Evolutionary conservation across 768 basidiomycete species (phyloP), one percentile per base, ranked within the genome.

Genomic region (Phlegmacium glaucopus): DNA sequence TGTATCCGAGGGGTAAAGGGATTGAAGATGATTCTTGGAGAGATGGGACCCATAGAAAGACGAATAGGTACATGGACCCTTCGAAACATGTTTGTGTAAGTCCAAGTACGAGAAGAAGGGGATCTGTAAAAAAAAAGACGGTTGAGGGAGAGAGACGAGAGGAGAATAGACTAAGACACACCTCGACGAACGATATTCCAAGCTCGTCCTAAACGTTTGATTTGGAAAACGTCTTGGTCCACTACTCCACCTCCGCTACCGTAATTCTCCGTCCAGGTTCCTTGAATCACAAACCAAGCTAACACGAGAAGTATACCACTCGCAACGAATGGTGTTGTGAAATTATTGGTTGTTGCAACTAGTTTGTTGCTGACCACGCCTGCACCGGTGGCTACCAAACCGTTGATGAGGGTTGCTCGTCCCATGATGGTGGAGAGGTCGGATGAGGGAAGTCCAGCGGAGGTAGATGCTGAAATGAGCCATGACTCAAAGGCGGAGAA

Each of bases 31-130:
- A 59, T 59, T 87, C 83, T 64, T 90, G 85, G 12, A 90, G 68
- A 2, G 80, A 75, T 1, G 88, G 87, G 0, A 90, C 87, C 87
- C 87, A 90, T 51, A 85, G 71, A 69, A 88, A 90, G 53, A 89
- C 87, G 64, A 89, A 90, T 50, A 89, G 76, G 64, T 90, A 89
- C 87, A 89, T 87, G 5, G 84, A 86, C 2, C 87, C 88, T 60
- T 90, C 87, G 59, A 90, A 90, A 64, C 83, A 86, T 1, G 87
- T 90, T 64, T 90, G 87, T 0, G 82, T 82, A 44, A 89, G 65
- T 27, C 86, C 85, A 16, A 90, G 75, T 18, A 77, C 76, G 50
- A 87, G 65, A 9, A 90, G 71, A 39, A 78, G 57, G 1, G 78
- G 74, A 58, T 88, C 86, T 86, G 11, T 15, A 25, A 12, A 38